These are phyloP conservation scores for Kwoniella sp. DNA, from an alignment of 768 basidiomycete genomes.

Conservation along the genomic window DNA sequence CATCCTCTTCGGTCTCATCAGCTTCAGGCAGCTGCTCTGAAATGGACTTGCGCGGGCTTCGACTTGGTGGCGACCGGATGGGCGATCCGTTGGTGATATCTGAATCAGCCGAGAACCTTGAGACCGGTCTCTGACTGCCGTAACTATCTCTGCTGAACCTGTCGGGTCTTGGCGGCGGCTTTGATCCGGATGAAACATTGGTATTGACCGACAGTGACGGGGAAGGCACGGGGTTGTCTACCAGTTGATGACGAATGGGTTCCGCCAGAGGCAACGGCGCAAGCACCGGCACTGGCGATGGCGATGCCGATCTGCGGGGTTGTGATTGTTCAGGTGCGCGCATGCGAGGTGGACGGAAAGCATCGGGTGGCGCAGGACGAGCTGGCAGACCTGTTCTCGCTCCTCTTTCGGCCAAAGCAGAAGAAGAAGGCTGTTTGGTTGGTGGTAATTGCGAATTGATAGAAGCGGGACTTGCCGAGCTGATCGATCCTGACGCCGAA, in stretches of 20 bases:
- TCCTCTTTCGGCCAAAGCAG: slow-evolving; percentile 37
- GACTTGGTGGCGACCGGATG: slow-evolving; percentile 30
- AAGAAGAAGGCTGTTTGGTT: slow-evolving; percentile 33
- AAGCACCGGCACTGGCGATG: neutral
- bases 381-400: slow-evolving; percentile 34
- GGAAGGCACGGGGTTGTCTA: slow-evolving; percentile 31
- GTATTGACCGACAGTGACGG: slow-evolving; percentile 15
- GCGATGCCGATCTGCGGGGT: slow-evolving; percentile 11
- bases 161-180: slow-evolving; percentile 40
- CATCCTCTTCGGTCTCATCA: slow-evolving; percentile 1
- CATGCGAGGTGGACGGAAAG: slow-evolving; percentile 54
- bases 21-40: neutral
- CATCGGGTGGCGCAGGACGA: slow-evolving; percentile 56
- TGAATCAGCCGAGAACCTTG: slow-evolving; percentile 50
- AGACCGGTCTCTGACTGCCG: slow-evolving; percentile 34
- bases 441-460: slow-evolving; percentile 16
- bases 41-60: slow-evolving; percentile 19
- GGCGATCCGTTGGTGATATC: slow-evolving; percentile 46
- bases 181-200: slow-evolving; percentile 8
- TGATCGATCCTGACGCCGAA: slow-evolving; percentile 32
- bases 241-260: slow-evolving; percentile 34
- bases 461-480: slow-evolving; percentile 52
- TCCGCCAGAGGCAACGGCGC: neutral
- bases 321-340: slow-evolving; percentile 30
- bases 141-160: slow-evolving; percentile 44